Evolutionary conservation across 164 flowering plant genomes (phyloP).

Genomic region (Magnolia officinalis): DNA sequence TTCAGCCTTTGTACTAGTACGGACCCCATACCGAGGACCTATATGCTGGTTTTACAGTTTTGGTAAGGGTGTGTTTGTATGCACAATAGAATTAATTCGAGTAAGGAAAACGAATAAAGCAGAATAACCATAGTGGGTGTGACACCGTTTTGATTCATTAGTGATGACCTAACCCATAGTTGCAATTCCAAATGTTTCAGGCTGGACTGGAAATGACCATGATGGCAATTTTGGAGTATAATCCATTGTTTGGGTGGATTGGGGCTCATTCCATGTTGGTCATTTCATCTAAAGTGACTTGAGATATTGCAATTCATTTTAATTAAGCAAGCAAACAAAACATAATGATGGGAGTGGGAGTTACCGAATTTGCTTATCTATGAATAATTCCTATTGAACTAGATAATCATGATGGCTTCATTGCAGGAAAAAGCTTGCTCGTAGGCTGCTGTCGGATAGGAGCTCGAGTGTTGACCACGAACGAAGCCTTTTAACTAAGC

Average conservation of each 20-base stretch:
- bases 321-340: not conserved
- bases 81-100: not conserved
- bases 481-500: not conserved
- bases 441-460: not conserved
- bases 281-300: not conserved
- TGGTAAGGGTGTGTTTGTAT: not conserved
- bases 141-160: not conserved
- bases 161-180: not conserved
- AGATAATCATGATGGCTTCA: not conserved
- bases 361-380: not conserved
- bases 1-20: no score
- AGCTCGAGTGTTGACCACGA: not conserved
- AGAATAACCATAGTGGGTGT: not conserved
- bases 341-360: not conserved
- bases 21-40: no score
- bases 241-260: not conserved
- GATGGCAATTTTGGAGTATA: not conserved
- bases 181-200: no score
- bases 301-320: not conserved
- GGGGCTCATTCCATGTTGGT: not conserved
- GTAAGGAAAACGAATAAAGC: not conserved
- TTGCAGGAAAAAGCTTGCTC: constrained; percentile 3
- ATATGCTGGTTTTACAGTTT: no score
- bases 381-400: not conserved
- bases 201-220: not conserved